Conservation (phyloP, 768 basidiomycete genomes). For the Leccinum subtestaceum region DNA sequence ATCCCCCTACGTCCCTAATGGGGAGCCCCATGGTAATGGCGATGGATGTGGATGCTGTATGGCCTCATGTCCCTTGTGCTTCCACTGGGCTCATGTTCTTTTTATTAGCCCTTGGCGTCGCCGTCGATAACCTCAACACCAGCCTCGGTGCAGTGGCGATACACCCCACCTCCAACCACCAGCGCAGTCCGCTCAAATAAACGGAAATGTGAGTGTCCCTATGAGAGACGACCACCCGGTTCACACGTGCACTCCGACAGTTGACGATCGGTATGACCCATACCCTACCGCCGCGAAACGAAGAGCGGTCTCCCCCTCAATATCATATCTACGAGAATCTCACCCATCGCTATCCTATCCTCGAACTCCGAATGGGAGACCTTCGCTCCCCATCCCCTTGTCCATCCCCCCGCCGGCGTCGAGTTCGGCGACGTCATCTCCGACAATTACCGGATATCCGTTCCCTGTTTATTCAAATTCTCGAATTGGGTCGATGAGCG, state of each 20-base stretch:
- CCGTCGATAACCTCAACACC: slow-evolving; percentile 58
- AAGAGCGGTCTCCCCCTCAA: slow-evolving; percentile 78
- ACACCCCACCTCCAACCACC: slow-evolving; percentile 77
- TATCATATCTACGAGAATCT: slow-evolving; percentile 63
- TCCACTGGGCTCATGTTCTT: slow-evolving; percentile 17
- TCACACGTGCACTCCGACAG: slow-evolving; percentile 35
- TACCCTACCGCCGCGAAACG: slow-evolving; percentile 77
- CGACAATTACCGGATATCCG: slow-evolving; percentile 56
- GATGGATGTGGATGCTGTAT: slow-evolving; percentile 76
- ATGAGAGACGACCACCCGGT: neutral
- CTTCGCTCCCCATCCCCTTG: slow-evolving; percentile 69
- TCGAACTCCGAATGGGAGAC: slow-evolving; percentile 49
- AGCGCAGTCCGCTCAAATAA: slow-evolving; percentile 78
- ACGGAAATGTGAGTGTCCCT: slow-evolving; percentile 58
- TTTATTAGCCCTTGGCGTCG: slow-evolving; percentile 53
- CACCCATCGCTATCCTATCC: slow-evolving; percentile 47
- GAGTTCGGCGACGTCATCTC: slow-evolving; percentile 71
- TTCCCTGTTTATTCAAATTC: slow-evolving; percentile 40
- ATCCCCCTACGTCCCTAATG: slow-evolving; percentile 50
- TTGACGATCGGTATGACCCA: slow-evolving; percentile 84
- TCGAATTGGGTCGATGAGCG: slow-evolving; percentile 44
- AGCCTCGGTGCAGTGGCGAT: slow-evolving; percentile 66
- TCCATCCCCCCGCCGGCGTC: slow-evolving; percentile 53
- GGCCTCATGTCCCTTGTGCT: slow-evolving; percentile 26
- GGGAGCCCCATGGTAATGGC: slow-evolving; percentile 56